Evolutionary conservation across 805 yeast genomes (phyloP).

Genomic region (Zygotorulaspora danielsina): DNA sequence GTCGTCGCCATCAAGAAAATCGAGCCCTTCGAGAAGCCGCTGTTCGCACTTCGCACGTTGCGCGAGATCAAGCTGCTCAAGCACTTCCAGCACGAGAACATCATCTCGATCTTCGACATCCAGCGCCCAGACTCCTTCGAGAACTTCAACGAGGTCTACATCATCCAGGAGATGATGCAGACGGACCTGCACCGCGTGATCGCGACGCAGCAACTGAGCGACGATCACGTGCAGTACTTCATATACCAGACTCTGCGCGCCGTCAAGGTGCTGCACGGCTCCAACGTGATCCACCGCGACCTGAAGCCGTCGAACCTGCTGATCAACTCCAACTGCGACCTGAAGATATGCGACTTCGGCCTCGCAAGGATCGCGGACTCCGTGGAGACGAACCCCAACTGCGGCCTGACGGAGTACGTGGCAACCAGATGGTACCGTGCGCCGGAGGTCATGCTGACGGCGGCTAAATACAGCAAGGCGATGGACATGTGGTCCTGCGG

Average conservation of each 20-base stretch:
- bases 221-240: conserved; percentile 92
- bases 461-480: conserved; percentile 89
- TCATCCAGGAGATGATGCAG: conserved; percentile 85
- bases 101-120: conserved; percentile 82
- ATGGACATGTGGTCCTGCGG: conserved; percentile 98
- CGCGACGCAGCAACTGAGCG: conserved; percentile 74
- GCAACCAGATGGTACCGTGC: conserved; percentile 98
- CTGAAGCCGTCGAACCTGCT: conserved; percentile 84
- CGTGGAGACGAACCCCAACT: conserved; percentile 30
- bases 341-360: conserved; percentile 93
- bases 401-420: conserved; percentile 86
- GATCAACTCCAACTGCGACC: conserved; percentile 87
- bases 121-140: conserved; percentile 78
- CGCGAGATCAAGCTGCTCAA: conserved; percentile 84
- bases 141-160: conserved; percentile 77
- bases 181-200: conserved; percentile 82
- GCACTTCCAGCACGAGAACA: conserved; percentile 91
- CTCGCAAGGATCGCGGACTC: conserved; percentile 52
- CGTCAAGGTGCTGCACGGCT: conserved; percentile 83
- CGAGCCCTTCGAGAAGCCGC: conserved; percentile 82
- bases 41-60: conserved; percentile 84
- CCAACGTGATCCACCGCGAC: conserved; percentile 92
- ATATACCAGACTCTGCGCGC: conserved; percentile 89
- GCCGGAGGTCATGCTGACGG: conserved; percentile 94
- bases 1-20: conserved; percentile 95